A percentile compares a stretch with the other conserved stretches of the same genome.
These are phyloP conservation scores for Chalciporus piperatus DNA, from an alignment of 768 basidiomycete genomes.

Conservation along the genomic window DNA sequence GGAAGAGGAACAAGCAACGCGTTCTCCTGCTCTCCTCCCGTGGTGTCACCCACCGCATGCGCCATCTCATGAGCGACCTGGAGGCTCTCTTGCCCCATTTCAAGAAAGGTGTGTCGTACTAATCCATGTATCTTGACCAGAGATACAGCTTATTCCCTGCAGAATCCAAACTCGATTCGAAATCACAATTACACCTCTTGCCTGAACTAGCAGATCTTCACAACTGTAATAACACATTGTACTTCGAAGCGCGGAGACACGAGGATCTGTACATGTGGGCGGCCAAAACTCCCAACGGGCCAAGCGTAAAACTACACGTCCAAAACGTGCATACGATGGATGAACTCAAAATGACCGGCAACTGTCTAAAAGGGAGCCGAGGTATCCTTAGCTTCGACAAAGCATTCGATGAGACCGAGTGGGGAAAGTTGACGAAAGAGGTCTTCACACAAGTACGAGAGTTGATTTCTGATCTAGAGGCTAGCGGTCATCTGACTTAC, in stretches of 20 bases:
- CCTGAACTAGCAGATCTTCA: conserved; percentile 97
- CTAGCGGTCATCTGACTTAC: conserved; percentile 6
- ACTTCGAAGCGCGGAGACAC: conserved; percentile 94
- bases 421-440: conserved; percentile 86
- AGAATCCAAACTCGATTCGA: conserved; percentile 98
- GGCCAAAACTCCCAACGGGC: conserved; percentile 95
- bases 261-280: conserved; percentile 98
- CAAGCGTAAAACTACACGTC: conserved; percentile 95
- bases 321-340: conserved; percentile 99
- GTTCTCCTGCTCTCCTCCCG: conserved; percentile 90
- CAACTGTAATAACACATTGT: conserved; percentile 96
- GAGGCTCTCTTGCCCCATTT: conserved; percentile 88
- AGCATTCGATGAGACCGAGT: conserved; percentile 84
- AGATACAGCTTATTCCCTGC: conserved; percentile 2
- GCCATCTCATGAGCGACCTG: conserved; percentile 95
- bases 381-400: conserved; percentile 92
- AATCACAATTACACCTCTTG: conserved; percentile 86
- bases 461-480: neutral
- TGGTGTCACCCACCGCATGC: conserved; percentile 93
- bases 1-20: conserved; percentile 90
- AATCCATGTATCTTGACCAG: neutral
- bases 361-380: conserved; percentile 93
- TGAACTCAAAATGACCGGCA: conserved; percentile 98
- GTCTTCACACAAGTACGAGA: conserved; percentile 83
- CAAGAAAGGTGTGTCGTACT: conserved; percentile 76